These are phyloP conservation scores for Microcos paniculata DNA, from an alignment of 345 rosid species.

Conservation along the genomic window DNA sequence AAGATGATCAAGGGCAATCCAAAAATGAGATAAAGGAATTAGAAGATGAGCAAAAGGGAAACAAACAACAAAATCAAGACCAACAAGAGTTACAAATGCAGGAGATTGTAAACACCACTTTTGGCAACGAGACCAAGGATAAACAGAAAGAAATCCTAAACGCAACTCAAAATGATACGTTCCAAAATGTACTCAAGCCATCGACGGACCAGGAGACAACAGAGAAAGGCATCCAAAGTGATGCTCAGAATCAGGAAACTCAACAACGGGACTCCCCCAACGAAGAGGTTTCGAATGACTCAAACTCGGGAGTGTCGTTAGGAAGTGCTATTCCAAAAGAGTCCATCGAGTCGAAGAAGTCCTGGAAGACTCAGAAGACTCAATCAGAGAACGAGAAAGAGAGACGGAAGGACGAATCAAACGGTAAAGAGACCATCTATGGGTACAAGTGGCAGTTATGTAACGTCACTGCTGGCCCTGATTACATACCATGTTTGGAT, in stretches of 20 bases:
- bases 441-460: slow-evolving; percentile 77
- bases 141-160: slow-evolving; percentile 13
- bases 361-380: slow-evolving; percentile 69
- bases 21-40: slow-evolving; percentile 29
- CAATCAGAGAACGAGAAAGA: slow-evolving; percentile 77
- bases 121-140: slow-evolving; percentile 33
- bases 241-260: slow-evolving; percentile 15
- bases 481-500: slow-evolving; percentile 94
- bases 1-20: slow-evolving; percentile 21
- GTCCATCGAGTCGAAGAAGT: slow-evolving; percentile 68
- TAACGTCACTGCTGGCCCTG: slow-evolving; percentile 71
- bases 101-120: slow-evolving; percentile 14
- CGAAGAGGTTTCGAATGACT: slow-evolving; percentile 10
- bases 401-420: slow-evolving; percentile 47
- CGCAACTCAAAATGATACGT: slow-evolving; percentile 20
- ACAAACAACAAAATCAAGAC: slow-evolving; percentile 32
- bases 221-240: slow-evolving; percentile 22
- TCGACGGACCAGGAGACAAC: slow-evolving; percentile 22
- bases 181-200: slow-evolving; percentile 16
- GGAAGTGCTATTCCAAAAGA: slow-evolving; percentile 67
- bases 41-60: slow-evolving; percentile 22
- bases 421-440: slow-evolving; percentile 21
- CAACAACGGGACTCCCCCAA: slow-evolving; percentile 11
- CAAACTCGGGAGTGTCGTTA: slow-evolving; percentile 26
- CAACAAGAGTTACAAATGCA: slow-evolving; percentile 12